Conservation (phyloP, 176 grass and related monocot species). For the Carex pumila region DNA sequence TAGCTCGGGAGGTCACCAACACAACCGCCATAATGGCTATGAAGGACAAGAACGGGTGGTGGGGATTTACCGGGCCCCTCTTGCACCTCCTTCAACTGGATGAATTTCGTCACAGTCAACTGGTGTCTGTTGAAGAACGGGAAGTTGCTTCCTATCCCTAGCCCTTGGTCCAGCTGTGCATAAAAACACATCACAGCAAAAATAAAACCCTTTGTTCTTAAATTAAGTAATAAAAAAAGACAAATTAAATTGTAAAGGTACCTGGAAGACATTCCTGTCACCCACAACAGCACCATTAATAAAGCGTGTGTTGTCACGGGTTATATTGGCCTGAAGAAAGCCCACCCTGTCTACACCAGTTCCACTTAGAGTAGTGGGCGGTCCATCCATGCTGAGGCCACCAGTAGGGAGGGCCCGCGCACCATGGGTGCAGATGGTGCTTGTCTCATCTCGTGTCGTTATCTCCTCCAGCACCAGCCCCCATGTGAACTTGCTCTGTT, state of each 20-base stretch:
- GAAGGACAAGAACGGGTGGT: slow-evolving; percentile 82
- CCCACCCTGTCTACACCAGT: slow-evolving; percentile 70
- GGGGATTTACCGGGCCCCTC: slow-evolving; percentile 65
- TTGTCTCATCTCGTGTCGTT: slow-evolving; percentile 79
- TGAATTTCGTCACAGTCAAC: slow-evolving; percentile 72
- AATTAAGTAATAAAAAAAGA: neutral
- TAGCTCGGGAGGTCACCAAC: slow-evolving; percentile 92
- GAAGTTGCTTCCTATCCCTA: slow-evolving; percentile 91
- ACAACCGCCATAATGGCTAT: slow-evolving; percentile 89
- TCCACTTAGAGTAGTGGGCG: slow-evolving; percentile 90
- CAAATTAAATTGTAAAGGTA: slow-evolving; percentile 5
- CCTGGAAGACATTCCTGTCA: slow-evolving; percentile 88
- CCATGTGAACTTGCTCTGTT: slow-evolving; percentile 93
- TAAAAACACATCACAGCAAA: slow-evolving; percentile 21
- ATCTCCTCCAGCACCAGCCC: slow-evolving; percentile 85
- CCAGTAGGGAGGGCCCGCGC: slow-evolving; percentile 67
- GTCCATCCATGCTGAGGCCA: slow-evolving; percentile 83
- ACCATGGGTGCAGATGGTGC: slow-evolving; percentile 83
- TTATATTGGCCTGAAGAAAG: slow-evolving; percentile 81
- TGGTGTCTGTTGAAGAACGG: slow-evolving; percentile 95
- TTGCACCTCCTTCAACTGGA: slow-evolving; percentile 75
- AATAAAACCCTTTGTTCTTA: neutral
- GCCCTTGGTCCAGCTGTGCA: slow-evolving; percentile 88
- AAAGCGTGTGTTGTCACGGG: slow-evolving; percentile 79
- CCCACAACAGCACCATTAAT: slow-evolving; percentile 75